Base-by-base conservation (phyloP, 306 rosid genomes). In the Oemleria cerasiformis region DNA sequence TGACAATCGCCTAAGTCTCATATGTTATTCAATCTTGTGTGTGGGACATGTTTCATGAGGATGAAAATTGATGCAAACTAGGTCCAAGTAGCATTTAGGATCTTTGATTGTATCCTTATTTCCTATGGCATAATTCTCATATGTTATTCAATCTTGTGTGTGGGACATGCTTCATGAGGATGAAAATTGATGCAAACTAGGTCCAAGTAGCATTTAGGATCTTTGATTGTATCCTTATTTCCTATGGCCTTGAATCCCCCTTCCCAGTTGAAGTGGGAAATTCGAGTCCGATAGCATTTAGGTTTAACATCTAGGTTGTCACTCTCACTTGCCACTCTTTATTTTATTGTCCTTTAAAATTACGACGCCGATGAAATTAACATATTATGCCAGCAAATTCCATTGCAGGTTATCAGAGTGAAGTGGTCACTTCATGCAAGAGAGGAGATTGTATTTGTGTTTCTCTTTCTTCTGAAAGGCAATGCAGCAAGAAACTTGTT, bases 351-450 rank as follows among this genome's bases (percentile, higher is more conserved):
- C 36, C 43, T 23, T 57, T 23, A 1, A n/a, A 21, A 19, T 63
- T 51, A 9, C 53, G 20, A 64, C 20, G 23, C 59, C 42, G 36
- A 48, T 55, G 20, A 25, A 50, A 23, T 54, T 15, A 15, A 50
- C 4, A 34, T 13, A 21, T 19, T 38, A 40, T 53, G 21, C 8
- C 2, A 34, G 40, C 12, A 42, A 14, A 21, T 67, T 20, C 20
- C 0, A 2, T 75, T 63, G 80, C 82, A 94, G 99, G 99, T 94
- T 78, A 94, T 94, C 78, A 86, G 99, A 84, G 99, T 94, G 72
- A 94, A 94, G 77, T 91, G 96, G 99, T 86, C 96, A 13, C 95
- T 91, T 79, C 97, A 94, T 78, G 99, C 99, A 14, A 86, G 99
- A 72, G 97, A 94, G 36, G 99, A 94, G 83, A 94, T 91, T 41